A percentile compares a stretch with the other conserved stretches of the same genome.
These are phyloP conservation scores for Salix koriyanagi DNA, from an alignment of 345 rosid species.

Conservation along the genomic window DNA sequence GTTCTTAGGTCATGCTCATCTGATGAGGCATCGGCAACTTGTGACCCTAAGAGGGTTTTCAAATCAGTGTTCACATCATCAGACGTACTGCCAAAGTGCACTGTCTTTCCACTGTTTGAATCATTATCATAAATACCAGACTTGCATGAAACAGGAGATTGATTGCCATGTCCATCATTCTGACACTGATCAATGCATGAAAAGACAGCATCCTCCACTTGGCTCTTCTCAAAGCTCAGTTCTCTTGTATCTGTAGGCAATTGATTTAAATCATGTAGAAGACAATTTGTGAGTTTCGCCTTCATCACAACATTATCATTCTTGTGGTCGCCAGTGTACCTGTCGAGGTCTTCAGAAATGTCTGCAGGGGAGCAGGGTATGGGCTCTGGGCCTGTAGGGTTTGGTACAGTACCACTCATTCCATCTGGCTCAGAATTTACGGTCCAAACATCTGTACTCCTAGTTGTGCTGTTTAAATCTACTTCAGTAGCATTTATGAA, in stretches of 20 bases:
- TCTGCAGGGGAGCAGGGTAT: slow-evolving; percentile 6
- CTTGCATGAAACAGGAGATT: slow-evolving; percentile 31
- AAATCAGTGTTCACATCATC: slow-evolving; percentile 13
- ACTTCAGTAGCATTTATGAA: slow-evolving; percentile 6
- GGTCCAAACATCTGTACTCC: slow-evolving; percentile 6
- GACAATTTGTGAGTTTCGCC: slow-evolving; percentile 3
- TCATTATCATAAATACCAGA: slow-evolving; percentile 34
- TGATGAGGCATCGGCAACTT: slow-evolving; percentile 9
- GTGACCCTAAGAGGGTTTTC: slow-evolving; percentile 12
- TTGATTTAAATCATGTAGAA: slow-evolving; percentile 1
- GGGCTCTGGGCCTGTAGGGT: slow-evolving; percentile 12
- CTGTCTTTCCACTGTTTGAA: slow-evolving; percentile 27
- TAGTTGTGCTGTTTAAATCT: slow-evolving; percentile 1
- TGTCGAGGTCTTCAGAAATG: slow-evolving; percentile 14
- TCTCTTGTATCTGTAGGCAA: neutral
- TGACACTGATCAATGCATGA: slow-evolving; percentile 16
- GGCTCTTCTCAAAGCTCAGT: slow-evolving; percentile 21
- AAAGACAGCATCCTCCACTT: slow-evolving; percentile 14
- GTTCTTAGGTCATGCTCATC: slow-evolving; percentile 24
- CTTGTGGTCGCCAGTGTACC: slow-evolving; percentile 12
- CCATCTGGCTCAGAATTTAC: neutral
- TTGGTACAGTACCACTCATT: neutral
- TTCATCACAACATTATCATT: slow-evolving; percentile 13
- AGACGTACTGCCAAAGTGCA: slow-evolving; percentile 6
- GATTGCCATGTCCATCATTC: slow-evolving; percentile 10